Conservation (phyloP, 2,329 filamentous ascomycete genomes). For the Phialophora chinensis region DNA sequence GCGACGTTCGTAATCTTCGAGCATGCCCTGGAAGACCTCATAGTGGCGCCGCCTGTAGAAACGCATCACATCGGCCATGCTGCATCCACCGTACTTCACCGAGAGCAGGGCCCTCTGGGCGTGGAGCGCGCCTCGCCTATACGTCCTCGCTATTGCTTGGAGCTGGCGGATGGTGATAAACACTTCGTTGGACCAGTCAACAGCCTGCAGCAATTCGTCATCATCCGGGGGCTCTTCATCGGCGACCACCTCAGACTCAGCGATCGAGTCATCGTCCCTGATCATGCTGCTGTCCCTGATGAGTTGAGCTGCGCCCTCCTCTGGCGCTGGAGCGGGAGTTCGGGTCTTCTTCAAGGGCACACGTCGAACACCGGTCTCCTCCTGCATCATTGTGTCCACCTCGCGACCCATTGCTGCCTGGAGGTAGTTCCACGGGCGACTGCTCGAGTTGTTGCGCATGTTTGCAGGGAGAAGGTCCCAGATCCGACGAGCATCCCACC, state of each 20-base stretch:
- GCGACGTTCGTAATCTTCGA: not conserved
- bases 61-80: not conserved
- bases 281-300: not conserved
- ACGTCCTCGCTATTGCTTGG: not conserved
- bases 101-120: not conserved
- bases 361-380: conserved; percentile 24
- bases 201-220: not conserved
- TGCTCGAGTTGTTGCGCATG: conserved; percentile 11
- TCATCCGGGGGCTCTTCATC: not conserved
- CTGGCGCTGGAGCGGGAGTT: not conserved
- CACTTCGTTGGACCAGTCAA: not conserved
- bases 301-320: not conserved
- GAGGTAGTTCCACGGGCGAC: conserved; percentile 37
- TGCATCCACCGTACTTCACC: not conserved
- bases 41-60: not conserved
- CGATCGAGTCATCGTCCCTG: not conserved
- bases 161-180: not conserved
- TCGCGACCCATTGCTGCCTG: conserved; percentile 35
- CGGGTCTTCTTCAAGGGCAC: not conserved
- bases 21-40: not conserved
- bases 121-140: not conserved
- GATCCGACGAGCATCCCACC: conserved; percentile 30
- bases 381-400: conserved; percentile 25
- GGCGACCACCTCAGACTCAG: not conserved
- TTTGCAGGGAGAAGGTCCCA: conserved; percentile 30